phyloP scores from a whole-genome alignment of 805 yeast genomes.

The Suhomyces canberraensis region DNA sequence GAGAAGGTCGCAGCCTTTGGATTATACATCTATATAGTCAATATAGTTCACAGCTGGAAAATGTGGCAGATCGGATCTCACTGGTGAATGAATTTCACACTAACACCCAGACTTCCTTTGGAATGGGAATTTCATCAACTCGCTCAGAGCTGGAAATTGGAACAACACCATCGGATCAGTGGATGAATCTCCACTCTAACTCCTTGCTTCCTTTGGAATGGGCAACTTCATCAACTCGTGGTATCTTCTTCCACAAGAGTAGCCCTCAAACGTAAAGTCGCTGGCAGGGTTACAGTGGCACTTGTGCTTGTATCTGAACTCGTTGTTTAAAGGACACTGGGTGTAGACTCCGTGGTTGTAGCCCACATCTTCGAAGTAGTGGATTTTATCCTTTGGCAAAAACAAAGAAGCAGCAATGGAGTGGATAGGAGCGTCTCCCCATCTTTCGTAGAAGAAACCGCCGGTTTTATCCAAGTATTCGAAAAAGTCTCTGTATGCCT shows the following conservation, averaged over 20 bases:
- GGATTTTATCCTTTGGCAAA: constrained; percentile 64
- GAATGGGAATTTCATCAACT: too few species aligned
- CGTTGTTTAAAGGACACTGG: constrained; percentile 71
- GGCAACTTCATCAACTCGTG: constrained; percentile 28
- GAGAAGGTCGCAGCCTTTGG: too few species aligned
- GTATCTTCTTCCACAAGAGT: constrained; percentile 31
- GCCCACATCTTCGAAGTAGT: constrained; percentile 80
- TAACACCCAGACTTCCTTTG: too few species aligned
- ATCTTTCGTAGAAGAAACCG: constrained; percentile 87
- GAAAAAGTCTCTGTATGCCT: constrained; percentile 68
- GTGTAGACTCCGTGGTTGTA: constrained; percentile 79
- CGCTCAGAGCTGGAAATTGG: too few species aligned
- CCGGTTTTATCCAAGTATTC: constrained; percentile 74
- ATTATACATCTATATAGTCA: too few species aligned
- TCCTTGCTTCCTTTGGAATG: too few species aligned
- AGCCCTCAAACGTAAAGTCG: constrained; percentile 67
- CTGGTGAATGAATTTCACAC: too few species aligned
- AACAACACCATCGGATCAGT: too few species aligned
- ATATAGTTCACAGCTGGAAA: too few species aligned
- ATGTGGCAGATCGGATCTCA: too few species aligned
- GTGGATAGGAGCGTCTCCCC: constrained; percentile 96
- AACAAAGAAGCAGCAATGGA: constrained; percentile 83
- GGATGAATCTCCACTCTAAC: too few species aligned
- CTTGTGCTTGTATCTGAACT: constrained; percentile 51
- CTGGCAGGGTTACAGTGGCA: constrained; percentile 72